These are phyloP conservation scores for Venturia nashicola DNA, from an alignment of 2,329 filamentous ascomycete species.

Conservation along the genomic window DNA sequence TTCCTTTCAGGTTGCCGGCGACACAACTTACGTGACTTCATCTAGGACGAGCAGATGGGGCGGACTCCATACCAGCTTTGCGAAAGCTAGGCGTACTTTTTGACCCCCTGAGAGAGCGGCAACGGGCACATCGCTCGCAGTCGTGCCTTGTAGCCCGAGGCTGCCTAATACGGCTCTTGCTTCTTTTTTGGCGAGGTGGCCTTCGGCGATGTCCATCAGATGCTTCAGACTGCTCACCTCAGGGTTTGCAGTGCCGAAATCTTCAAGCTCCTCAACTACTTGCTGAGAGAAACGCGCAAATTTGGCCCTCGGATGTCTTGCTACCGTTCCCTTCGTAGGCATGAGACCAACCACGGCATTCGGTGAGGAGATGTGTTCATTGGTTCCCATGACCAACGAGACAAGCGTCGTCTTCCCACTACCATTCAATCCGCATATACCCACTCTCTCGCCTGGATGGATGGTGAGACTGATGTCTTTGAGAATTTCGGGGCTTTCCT, in stretches of 20 bases:
- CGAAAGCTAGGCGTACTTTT: slow-evolving; percentile 51
- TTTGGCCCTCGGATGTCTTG: slow-evolving; percentile 55
- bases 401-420: slow-evolving; percentile 72
- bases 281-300: slow-evolving; percentile 73
- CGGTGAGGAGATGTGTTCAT: slow-evolving; percentile 11
- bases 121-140: slow-evolving; percentile 62
- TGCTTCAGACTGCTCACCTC: slow-evolving; percentile 53
- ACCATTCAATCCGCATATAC: slow-evolving; percentile 68
- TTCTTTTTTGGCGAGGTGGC: slow-evolving; percentile 51
- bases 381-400: slow-evolving; percentile 51
- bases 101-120: slow-evolving; percentile 69
- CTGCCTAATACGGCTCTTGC: slow-evolving; percentile 53
- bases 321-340: slow-evolving; percentile 49
- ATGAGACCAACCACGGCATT: slow-evolving; percentile 20
- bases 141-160: slow-evolving; percentile 57
- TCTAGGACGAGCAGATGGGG: slow-evolving; percentile 67
- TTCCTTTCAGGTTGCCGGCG: too few species aligned
- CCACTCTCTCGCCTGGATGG: slow-evolving; percentile 60
- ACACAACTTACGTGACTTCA: slow-evolving; percentile 45
- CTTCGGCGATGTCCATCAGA: slow-evolving; percentile 42
- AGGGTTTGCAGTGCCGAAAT: slow-evolving; percentile 37
- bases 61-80: slow-evolving; percentile 52
- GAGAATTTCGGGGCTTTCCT: slow-evolving; percentile 32
- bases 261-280: slow-evolving; percentile 57
- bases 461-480: slow-evolving; percentile 56